Base-by-base conservation (phyloP, 345 rosid genomes). In the Hibiscus syriacus region DNA sequence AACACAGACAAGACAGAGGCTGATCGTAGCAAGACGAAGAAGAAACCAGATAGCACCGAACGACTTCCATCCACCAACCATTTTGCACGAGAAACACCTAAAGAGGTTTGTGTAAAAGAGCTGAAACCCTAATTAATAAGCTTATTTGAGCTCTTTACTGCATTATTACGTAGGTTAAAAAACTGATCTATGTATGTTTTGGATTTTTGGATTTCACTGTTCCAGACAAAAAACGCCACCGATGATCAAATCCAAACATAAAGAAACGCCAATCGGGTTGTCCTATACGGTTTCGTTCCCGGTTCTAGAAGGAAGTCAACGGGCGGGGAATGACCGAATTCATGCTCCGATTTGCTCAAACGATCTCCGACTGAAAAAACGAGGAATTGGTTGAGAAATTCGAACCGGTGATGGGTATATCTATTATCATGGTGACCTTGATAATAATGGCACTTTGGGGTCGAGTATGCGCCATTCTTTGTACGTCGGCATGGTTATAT, bases 401-500 rank as follows among this genome's bases (percentile, higher is more conserved):
- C 4, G 90, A 80, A 64, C 81, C 87, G 26, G 54, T 82, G 0
- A 64, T 85, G 30, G 98, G 96, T 22, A 69, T 86, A 71, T 84
- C 85, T 9, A 68, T 90, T 14, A 49, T 92, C 5, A 22, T 78
- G 71, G 73, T 85, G 74, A 86, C 88, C 17, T 72, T 89, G 54
- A 48, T 80, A 65, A 80, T 85, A 30, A 78, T 81, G 77, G 55
- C 85, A 14, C 2, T 85, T 0, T 89, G 90, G 80, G 95, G 95
- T 39, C 82, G 87, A 32, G 29, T 86, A 0, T 89, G 87, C 55
- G 90, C 95, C 2, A 75, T 89, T 56, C 77, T 89, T 2, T 86
- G 88, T 72, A 82, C 92, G 64, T 79, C 87, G 13, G 86, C 83
- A 20, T 86, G 85, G 84, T 69, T 88, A 46, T 89, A 80, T 55